A percentile compares a stretch with the other conserved stretches of the same genome.
Evolutionary conservation across 306 rosid genomes (phyloP).

Genomic region (Cicer arietinum): DNA sequence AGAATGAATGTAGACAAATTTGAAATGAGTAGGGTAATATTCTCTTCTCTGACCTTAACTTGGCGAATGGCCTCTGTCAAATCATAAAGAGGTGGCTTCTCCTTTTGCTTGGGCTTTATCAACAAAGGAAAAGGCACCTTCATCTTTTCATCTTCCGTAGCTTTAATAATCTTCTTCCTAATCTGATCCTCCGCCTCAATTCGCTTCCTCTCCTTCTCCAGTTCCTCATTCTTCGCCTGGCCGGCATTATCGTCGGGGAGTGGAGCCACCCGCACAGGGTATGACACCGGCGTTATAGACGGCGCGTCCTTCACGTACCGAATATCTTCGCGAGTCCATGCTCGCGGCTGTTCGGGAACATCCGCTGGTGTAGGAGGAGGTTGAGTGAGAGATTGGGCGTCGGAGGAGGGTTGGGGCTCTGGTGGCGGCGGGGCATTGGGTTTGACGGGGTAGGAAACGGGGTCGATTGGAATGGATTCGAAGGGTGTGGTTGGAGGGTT

Average conservation of each 20-base stretch:
- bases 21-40: neutral
- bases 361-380: conserved; percentile 33
- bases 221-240: conserved; percentile 20
- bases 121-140: conserved; percentile 74
- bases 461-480: conserved; percentile 56
- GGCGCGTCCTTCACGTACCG: conserved; percentile 75
- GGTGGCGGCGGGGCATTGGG: conserved; percentile 55
- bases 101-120: conserved; percentile 71
- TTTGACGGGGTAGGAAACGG: conserved; percentile 74
- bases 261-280: conserved; percentile 72
- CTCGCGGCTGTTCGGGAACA: conserved; percentile 43
- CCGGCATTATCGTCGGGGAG: conserved; percentile 71
- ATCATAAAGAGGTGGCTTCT: conserved; percentile 69
- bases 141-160: conserved; percentile 60
- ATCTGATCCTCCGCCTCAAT: conserved; percentile 56
- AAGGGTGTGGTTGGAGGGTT: conserved; percentile 46
- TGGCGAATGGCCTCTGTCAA: conserved; percentile 80
- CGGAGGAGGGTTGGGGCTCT: conserved; percentile 39
- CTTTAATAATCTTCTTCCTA: conserved; percentile 54
- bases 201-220: conserved; percentile 59
- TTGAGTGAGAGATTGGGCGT: conserved; percentile 23
- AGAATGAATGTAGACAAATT: neutral
- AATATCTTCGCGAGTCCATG: conserved; percentile 73
- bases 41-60: conserved; percentile 68
- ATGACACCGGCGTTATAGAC: conserved; percentile 64